Evolutionary conservation across 495 filamentous ascomycete genomes (phyloP), one percentile per base, ranked within the genome.

Genomic region (Elaphomyces granulatus): DNA sequence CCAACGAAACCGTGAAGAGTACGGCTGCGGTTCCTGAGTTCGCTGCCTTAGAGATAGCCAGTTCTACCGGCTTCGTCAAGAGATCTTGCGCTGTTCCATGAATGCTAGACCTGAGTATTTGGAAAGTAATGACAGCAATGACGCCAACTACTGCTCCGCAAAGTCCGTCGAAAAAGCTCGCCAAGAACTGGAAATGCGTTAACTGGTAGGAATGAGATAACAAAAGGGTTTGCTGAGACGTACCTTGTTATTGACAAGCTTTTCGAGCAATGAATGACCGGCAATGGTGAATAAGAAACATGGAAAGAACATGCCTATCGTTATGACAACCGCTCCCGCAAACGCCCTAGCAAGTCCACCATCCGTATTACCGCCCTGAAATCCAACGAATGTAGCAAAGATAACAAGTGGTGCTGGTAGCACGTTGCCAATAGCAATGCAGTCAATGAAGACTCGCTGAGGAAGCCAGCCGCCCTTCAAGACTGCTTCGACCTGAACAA

Each of bases 401-500:
- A 60, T 60, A n/a, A 59, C 53, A 19, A 61, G 46, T 16, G 57
- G 58, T 8, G 57, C 58, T 15, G 57, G 58, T 6, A 61, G 28
- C 1, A 60, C 42, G 37, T 61, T 60, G n/a, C 52, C 55, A 33
- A 60, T 60, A 1, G 57, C 58, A 32, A 61, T 58, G 21, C 57
- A 52, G 40, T 60, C 57, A 8, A 61, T 56, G 32, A 60, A 61
- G 10, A 56, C 52, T 41, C 47, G 49, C 35, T 54, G 52, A 8
- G 52, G 39, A 12, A 61, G 34, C 58, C 58, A 61, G 7, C 21
- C 53, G 16, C 58, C 58, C 23, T 54, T 53, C 8, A 60, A 28
- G 16, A 61, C 58, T 17, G 57, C 58, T 35, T 61, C 57, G n/a
- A 56, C 54, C 38, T 61, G 58, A 2, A 61, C 37, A 44, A 60